Base-by-base conservation (phyloP, 1,284 basidiomycete genomes). In the Ustilago curta region DNA sequence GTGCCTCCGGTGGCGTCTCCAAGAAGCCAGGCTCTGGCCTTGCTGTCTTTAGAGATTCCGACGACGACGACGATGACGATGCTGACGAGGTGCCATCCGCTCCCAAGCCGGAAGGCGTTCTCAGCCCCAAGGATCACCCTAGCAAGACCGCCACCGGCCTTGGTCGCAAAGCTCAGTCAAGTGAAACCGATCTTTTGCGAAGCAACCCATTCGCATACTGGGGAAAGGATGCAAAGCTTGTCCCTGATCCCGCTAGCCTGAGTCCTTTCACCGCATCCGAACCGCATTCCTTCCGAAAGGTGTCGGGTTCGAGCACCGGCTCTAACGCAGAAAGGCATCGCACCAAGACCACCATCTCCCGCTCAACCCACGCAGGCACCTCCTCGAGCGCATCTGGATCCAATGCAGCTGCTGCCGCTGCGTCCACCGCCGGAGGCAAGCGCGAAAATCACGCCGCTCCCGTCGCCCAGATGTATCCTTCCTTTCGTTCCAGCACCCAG, bases 31-130 rank as follows among this genome's bases (percentile, higher is more conserved):
- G 63, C 25, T 59, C 67, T 12, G 76, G 76, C 9, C 69, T 82
- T 7, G 79, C 80, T 8, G 79, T 82, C 48, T 80, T 78, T 37
- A 77, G 81, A 49, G 84, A 85, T 44, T 85, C 86, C 27, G 86
- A 87, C 45, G 87, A 87, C 50, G 87, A 87, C 2, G 80, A 87
- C 5, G 80, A 76, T 16, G 82, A 81, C 12, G 83, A 82, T 19
- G 82, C 76, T 16, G 82, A 77, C 42, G 37, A 70, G 18, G 56
- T 55, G 3, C 18, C 68, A 6, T 51, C 61, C 7, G 63, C 62
- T 16, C 61, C 66, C 29, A 64, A 58, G 11, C 55, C 68, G 21
- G 65, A 83, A 73, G 57, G 80, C 73, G 19, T 77, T 59, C 53
- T 76, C n/a, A 70, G 61, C 35, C 64, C 68, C 21, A 77, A 78